Conservation (phyloP, 495 filamentous ascomycete genomes). For the Neurospora sp. region DNA sequence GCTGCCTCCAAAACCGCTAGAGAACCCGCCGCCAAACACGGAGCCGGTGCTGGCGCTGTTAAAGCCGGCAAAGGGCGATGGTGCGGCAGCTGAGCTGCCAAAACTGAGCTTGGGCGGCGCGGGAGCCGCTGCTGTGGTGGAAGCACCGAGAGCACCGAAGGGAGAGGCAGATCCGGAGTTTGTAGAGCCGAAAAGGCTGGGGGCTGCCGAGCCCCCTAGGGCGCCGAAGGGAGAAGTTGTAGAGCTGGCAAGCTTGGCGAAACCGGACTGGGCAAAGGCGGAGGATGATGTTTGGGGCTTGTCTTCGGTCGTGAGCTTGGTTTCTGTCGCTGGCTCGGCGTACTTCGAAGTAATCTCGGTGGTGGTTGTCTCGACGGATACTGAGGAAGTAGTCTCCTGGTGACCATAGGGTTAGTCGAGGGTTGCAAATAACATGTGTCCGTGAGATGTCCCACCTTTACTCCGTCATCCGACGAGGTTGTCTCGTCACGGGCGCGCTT, state of each 20-base stretch:
- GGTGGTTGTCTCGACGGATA: constrained; percentile 13
- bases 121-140: constrained; percentile 23
- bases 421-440: not conserved
- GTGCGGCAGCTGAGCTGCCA: constrained; percentile 11
- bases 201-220: constrained; percentile 23
- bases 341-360: constrained; percentile 4
- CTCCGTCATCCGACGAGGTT: not conserved
- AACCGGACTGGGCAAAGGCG: constrained; percentile 41
- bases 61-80: constrained; percentile 19
- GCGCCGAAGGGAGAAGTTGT: constrained; percentile 34
- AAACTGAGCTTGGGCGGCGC: constrained; percentile 25
- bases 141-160: constrained; percentile 16
- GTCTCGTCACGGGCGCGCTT: constrained; percentile 38
- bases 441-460: not conserved
- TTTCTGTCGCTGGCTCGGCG: not conserved
- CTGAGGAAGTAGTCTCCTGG: constrained; percentile 7
- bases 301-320: constrained; percentile 2
- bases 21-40: constrained; percentile 25
- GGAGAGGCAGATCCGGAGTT: constrained; percentile 25
- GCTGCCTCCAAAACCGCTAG: constrained; percentile 44
- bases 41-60: constrained; percentile 6
- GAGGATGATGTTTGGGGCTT: constrained; percentile 25
- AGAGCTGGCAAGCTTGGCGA: constrained; percentile 39
- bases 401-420: not conserved
- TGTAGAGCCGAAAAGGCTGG: constrained; percentile 27